Percentiles rank a stretch among this genome's conserved stretches.
phyloP scores from a whole-genome alignment of 2,329 filamentous ascomycete species.

The Penicillium sp. region DNA sequence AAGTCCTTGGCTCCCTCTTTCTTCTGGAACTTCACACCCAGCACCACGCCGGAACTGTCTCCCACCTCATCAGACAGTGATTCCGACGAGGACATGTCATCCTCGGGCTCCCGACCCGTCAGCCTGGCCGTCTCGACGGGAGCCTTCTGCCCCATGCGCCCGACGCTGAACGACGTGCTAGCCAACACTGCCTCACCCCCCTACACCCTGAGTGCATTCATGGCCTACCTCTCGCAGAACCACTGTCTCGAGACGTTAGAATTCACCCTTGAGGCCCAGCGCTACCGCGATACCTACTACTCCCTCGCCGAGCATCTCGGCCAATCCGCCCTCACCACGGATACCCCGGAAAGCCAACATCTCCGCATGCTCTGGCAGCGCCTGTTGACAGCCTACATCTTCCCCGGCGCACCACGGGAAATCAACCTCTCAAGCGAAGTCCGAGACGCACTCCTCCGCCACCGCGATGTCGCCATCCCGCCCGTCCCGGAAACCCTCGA shows the following conservation, averaged over 20 bases:
- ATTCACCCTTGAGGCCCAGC: slow-evolving; percentile 91
- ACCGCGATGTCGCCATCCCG: slow-evolving; percentile 60
- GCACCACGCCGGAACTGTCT: slow-evolving; percentile 50
- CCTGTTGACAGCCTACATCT: slow-evolving; percentile 86
- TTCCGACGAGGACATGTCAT: slow-evolving; percentile 51
- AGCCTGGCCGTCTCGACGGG: slow-evolving; percentile 48
- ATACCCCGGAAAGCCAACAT: slow-evolving; percentile 66
- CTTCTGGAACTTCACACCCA: slow-evolving; percentile 45
- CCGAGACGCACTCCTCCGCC: slow-evolving; percentile 75
- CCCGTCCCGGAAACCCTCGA: slow-evolving; percentile 80
- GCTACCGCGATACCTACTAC: slow-evolving; percentile 73
- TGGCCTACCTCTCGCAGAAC: slow-evolving; percentile 94
- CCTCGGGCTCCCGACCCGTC: slow-evolving; percentile 46
- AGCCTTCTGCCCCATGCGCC: slow-evolving; percentile 56
- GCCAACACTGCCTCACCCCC: slow-evolving; percentile 83
- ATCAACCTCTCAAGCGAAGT: slow-evolving; percentile 89
- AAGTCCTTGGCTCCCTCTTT: slow-evolving; percentile 40
- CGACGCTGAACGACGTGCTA: slow-evolving; percentile 84
- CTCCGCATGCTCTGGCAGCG: slow-evolving; percentile 84
- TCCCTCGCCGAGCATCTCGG: slow-evolving; percentile 58
- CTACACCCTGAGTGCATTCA: slow-evolving; percentile 90
- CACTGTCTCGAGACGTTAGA: slow-evolving; percentile 96
- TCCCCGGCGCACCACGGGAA: slow-evolving; percentile 80
- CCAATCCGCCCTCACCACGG: slow-evolving; percentile 52
- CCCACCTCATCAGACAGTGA: slow-evolving; percentile 48